Evolutionary conservation across 1,284 basidiomycete species (phyloP), one percentile per base, ranked within the genome.

Genomic region (Cryptococcus sp.): DNA sequence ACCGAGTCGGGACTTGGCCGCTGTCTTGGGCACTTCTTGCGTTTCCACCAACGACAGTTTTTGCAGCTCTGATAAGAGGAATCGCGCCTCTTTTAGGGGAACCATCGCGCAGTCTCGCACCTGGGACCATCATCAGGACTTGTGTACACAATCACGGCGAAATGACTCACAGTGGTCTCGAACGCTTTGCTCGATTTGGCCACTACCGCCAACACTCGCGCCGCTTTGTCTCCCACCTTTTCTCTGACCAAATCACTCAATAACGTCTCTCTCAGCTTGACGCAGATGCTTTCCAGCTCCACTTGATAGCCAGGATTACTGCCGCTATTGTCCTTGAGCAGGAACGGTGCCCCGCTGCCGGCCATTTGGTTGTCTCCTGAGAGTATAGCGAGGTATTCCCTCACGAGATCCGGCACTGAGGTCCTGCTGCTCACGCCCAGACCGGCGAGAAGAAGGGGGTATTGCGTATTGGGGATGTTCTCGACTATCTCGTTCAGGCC

Each of bases 61-160:
- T 8, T 90, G 86, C 54, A 99, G 83, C 2, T 87, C 85, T 11
- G 89, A 85, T 55, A 97, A 83, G 43, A 93, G 79, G 42, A 88
- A 87, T 50, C 95, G 86, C 50, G 91, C 88, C 67, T 94, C 90
- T 72, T 91, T 91, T 40, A 89, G 84, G 0, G 91, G 85, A 81
- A 98, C 88, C 86, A 99, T 91, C 5, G 92, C 91, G 48, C 90
- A 83, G 78, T 96, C 95, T 22, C 92, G 89, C 45, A 99, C 89
- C 91, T 95, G 65, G n/a, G 3, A 16, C 52, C 43, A 22, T 16
- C n/a, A 46, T 47, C 16, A 16, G 17, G 46, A 35, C 15, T n/a
- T n/a, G n/a, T n/a, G n/a, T n/a, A n/a, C n/a, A n/a, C n/a, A n/a
- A n/a, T 35, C 25, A 47, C n/a, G 27, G 13, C 11, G 40, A 13